Conservation (phyloP, 306 rosid genomes). For the Potentilla sterilis region DNA sequence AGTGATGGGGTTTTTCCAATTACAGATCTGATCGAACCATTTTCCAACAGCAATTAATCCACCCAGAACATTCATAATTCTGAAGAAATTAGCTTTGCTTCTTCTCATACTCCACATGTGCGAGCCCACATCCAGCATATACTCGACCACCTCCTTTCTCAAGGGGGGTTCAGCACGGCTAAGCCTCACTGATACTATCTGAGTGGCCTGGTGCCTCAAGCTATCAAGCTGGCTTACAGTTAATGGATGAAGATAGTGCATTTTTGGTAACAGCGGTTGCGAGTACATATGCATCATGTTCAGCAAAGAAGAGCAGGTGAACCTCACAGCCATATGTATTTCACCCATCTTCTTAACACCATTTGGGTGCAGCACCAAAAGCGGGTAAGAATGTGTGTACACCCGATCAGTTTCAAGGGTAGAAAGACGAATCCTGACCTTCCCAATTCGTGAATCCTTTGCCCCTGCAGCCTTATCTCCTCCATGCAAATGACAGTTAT, state of each 20-base stretch:
- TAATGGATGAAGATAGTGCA: slow-evolving; percentile 90
- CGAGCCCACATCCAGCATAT: slow-evolving; percentile 91
- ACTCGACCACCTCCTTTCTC: slow-evolving; percentile 91
- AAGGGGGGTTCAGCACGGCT: slow-evolving; percentile 90
- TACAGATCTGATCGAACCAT: slow-evolving; percentile 96
- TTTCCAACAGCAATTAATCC: slow-evolving; percentile 96
- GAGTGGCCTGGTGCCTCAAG: slow-evolving; percentile 97
- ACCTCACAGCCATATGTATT: slow-evolving; percentile 96
- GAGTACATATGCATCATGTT: slow-evolving; percentile 99
- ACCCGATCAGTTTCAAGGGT: slow-evolving; percentile 93
- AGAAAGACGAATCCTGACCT: slow-evolving; percentile 93
- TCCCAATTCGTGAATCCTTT: slow-evolving; percentile 76
- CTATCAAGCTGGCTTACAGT: slow-evolving; percentile 91
- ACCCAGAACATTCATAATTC: slow-evolving; percentile 85
- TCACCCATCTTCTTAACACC: slow-evolving; percentile 99
- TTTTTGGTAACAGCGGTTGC: slow-evolving; percentile 84
- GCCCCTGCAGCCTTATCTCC: slow-evolving; percentile 74
- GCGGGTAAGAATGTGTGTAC: slow-evolving; percentile 91
- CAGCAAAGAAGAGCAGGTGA: slow-evolving; percentile 83
- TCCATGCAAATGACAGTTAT: slow-evolving; percentile 87
- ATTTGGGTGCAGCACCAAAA: slow-evolving; percentile 69
- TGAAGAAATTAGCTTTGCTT: slow-evolving; percentile 93
- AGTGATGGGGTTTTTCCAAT: slow-evolving; percentile 94
- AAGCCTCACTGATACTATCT: slow-evolving; percentile 75
- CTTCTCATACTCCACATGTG: slow-evolving; percentile 99